Evolutionary conservation across 164 flowering plant species (phyloP), one percentile per base, ranked within the genome.

Genomic region (Dillenia turbinata): DNA sequence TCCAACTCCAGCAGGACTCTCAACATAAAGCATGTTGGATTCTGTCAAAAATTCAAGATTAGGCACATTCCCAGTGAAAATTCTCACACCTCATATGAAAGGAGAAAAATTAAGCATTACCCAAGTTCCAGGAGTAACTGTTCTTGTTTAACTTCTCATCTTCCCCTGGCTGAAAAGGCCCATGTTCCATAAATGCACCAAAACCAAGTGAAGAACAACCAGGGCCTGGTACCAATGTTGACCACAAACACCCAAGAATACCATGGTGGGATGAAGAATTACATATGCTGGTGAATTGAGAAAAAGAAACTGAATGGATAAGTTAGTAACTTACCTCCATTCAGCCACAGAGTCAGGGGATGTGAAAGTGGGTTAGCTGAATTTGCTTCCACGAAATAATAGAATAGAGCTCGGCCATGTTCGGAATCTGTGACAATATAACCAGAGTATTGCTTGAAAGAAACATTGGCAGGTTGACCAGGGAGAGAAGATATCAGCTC

Each of bases 161-260:
- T 10, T 60, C 61, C 22, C 57, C 76, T 8, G 75, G 76, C 57
- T 69, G 78, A 49, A 81, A 79, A 11, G 83, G 81, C 17, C 83
- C 81, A 56, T 75, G 71, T 19, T 81, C 85, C 78, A 75, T 68
- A 62, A 81, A 81, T n/a, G 85, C 82, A 24, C 83, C 81, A 44
- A 59, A 69, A 22, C 85, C 81, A 54, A 81, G 69, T 14, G 79
- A 79, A 53, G 83, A 81, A 65, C 85, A 81, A 17, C 83, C 85
- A 22, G 79, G 81, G 13, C 85, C 81, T 80, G 44, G 17, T 46
- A 33, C 1, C 12, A 50, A 4, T 44, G 45, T 8, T 47, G 9
- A 13, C 46, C 1, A 12, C 47, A 51, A 2, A 26, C 33, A 2
- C 33, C 33, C 33, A 26, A 0, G 5, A 26, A 26, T 19, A 11